Evolutionary conservation across 1,284 basidiomycete species (phyloP), one percentile per base, ranked within the genome.

Genomic region (Naganishia cerealis): DNA sequence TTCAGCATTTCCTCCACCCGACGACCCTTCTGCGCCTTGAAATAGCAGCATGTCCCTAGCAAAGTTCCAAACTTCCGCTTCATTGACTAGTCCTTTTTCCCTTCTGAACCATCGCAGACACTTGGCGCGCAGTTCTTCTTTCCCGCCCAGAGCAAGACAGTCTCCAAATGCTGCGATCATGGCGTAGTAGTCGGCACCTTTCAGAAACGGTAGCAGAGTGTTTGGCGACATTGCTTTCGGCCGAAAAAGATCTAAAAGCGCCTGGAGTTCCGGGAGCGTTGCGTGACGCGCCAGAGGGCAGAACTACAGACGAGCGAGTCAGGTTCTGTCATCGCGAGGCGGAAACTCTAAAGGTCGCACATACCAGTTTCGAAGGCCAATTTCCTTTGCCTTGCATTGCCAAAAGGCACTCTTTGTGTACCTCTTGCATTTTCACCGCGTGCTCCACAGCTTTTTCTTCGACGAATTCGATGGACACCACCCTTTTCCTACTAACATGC

Each of bases 261-360:
- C 80, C 70, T 87, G 87, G 1, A 97, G 84, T 75, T 97, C 94
- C 0, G 90, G 90, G 0, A 94, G 84, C 0, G 90, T 84, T 0
- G 92, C 94, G 75, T 96, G 94, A 0, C 94, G 86, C 4, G 87
- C 87, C 0, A 95, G 82, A 0, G 93, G 91, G 0, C 91, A 87
- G 3, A 91, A 84, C 92, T 94, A 61, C 57, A 46, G 56, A 65
- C 12, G 18, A n/a, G 36, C 16, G 21, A n/a, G 39, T 29, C 42
- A 55, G 39, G 18, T 29, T 42, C 13, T 40, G 3, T 4, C 18
- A 9, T 15, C 18, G 29, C 36, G 29, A 38, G 8, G 16, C 39
- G 8, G 26, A 24, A 29, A 13, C 40, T 26, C 24, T 29, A 6
- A 33, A 33, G 29, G 6, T 16, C 8, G 53, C 9, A 72, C 78